These are phyloP conservation scores for Fusarium albidum DNA, from an alignment of 2,329 filamentous ascomycete genomes.

Conservation along the genomic window DNA sequence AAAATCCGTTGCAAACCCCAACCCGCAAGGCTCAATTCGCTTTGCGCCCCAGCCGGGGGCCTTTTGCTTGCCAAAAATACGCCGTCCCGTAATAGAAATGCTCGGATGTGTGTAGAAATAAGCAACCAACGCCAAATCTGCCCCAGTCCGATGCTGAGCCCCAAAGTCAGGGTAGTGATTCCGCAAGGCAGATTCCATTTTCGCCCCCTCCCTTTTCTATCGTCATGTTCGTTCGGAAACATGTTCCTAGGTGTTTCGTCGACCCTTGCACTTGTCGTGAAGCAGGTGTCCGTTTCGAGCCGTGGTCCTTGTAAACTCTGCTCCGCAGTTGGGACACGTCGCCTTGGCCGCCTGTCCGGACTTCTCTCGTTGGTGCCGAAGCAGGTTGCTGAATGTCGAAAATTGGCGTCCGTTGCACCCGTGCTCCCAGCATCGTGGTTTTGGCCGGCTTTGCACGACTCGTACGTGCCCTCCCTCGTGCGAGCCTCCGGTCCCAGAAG, in stretches of 20 bases:
- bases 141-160: slow-evolving; percentile 35
- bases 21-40: slow-evolving; percentile 20
- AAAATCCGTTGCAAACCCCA: slow-evolving; percentile 23
- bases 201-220: background rate
- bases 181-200: slow-evolving; percentile 20
- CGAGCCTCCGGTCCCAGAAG: slow-evolving; percentile 45
- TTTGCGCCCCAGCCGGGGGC: slow-evolving; percentile 14
- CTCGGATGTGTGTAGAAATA: slow-evolving; percentile 15
- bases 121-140: slow-evolving; percentile 23
- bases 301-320: slow-evolving; percentile 88
- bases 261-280: slow-evolving; percentile 92
- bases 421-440: slow-evolving; percentile 96
- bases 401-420: slow-evolving; percentile 96
- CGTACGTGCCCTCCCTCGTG: slow-evolving; percentile 64
- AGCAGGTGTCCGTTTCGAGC: slow-evolving; percentile 86
- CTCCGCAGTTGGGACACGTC: slow-evolving; percentile 88
- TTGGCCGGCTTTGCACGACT: slow-evolving; percentile 81
- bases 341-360: slow-evolving; percentile 90
- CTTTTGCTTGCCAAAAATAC: slow-evolving; percentile 30
- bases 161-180: slow-evolving; percentile 29
- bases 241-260: slow-evolving; percentile 40
- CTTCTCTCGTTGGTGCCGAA: slow-evolving; percentile 93
- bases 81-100: slow-evolving; percentile 33
- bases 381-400: slow-evolving; percentile 93
- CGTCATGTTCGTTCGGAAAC: slow-evolving; percentile 15